These are phyloP conservation scores for Nicotiana sylvestris DNA, from an alignment of 257 asterid genomes.

Conservation along the genomic window DNA sequence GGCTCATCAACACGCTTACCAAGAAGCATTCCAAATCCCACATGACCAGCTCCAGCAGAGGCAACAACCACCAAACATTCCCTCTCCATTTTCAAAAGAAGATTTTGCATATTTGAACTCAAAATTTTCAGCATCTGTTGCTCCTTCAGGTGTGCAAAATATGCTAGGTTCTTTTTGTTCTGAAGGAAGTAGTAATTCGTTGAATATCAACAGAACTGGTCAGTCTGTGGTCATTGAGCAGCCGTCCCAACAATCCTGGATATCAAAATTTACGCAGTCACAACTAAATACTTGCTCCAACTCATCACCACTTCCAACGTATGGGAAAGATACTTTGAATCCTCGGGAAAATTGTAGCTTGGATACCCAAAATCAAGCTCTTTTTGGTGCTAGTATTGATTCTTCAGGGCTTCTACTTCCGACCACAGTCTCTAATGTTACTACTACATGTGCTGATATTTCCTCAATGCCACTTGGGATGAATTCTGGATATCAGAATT, in stretches of 20 bases:
- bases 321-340: slow-evolving; percentile 52
- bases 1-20: slow-evolving; percentile 48
- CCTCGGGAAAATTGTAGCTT: slow-evolving; percentile 54
- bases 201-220: slow-evolving; percentile 52
- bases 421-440: slow-evolving; percentile 52
- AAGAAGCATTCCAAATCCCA: slow-evolving; percentile 50
- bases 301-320: slow-evolving; percentile 41
- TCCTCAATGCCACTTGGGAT: slow-evolving; percentile 57
- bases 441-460: slow-evolving; percentile 53
- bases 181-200: slow-evolving; percentile 60
- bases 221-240: slow-evolving; percentile 55
- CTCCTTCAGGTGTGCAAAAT: slow-evolving; percentile 59
- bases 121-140: slow-evolving; percentile 40
- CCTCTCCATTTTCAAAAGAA: slow-evolving; percentile 59
- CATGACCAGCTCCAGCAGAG: slow-evolving; percentile 63
- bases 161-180: slow-evolving; percentile 62
- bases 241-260: slow-evolving; percentile 68
- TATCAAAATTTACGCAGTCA: slow-evolving; percentile 44
- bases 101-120: slow-evolving; percentile 48
- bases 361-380: slow-evolving; percentile 57
- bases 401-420: slow-evolving; percentile 72
- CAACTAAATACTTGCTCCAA: slow-evolving; percentile 38
- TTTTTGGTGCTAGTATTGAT: slow-evolving; percentile 58
- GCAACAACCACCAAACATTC: slow-evolving; percentile 54
- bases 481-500: slow-evolving; percentile 54